These are phyloP conservation scores for Cercospora nicotianae DNA, from an alignment of 2,329 filamentous ascomycete species.

Conservation along the genomic window DNA sequence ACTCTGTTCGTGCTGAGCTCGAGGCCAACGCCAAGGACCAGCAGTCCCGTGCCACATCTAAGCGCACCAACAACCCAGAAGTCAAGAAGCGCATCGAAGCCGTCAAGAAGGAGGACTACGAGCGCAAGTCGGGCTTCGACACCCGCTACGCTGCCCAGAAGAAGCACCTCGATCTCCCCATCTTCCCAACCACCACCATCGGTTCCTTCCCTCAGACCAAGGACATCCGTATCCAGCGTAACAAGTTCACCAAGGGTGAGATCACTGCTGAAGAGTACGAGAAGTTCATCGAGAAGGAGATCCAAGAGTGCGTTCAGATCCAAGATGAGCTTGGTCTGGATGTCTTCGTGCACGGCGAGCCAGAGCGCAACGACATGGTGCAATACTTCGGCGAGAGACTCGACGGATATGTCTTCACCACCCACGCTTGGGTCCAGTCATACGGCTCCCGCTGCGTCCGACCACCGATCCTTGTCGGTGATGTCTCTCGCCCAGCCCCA, in stretches of 20 bases:
- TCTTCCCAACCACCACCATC: slow-evolving; percentile 99
- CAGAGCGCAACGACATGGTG: slow-evolving; percentile 99
- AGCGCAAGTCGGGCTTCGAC: slow-evolving; percentile 88
- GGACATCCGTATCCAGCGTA: slow-evolving; percentile 94
- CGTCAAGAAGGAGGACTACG: slow-evolving; percentile 80
- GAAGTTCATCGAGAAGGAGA: slow-evolving; percentile 99
- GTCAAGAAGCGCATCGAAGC: slow-evolving; percentile 96
- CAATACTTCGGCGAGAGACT: slow-evolving; percentile 99
- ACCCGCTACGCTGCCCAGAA: slow-evolving; percentile 83
- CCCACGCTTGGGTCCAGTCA: slow-evolving; percentile 96
- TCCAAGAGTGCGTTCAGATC: slow-evolving; percentile 89
- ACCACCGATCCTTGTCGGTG: slow-evolving; percentile 96
- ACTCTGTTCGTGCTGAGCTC: slow-evolving; percentile 80
- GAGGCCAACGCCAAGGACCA: slow-evolving; percentile 97
- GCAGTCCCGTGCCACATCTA: slow-evolving; percentile 85
- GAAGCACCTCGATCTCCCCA: slow-evolving; percentile 86
- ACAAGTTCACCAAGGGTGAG: slow-evolving; percentile 98
- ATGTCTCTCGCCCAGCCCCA: slow-evolving; percentile 91
- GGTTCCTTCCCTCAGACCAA: slow-evolving; percentile 99
- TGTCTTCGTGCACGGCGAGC: slow-evolving; percentile 97
- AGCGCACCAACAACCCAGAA: slow-evolving; percentile 92
- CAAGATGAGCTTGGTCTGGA: slow-evolving; percentile 98
- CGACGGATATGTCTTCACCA: slow-evolving; percentile 97
- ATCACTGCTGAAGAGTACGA: slow-evolving; percentile 92
- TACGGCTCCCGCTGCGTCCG: slow-evolving; percentile 98